A percentile compares a stretch with the other conserved stretches of the same genome.
phyloP scores from a whole-genome alignment of 2,329 filamentous ascomycete genomes.

The Huntiella bhutanensis region DNA sequence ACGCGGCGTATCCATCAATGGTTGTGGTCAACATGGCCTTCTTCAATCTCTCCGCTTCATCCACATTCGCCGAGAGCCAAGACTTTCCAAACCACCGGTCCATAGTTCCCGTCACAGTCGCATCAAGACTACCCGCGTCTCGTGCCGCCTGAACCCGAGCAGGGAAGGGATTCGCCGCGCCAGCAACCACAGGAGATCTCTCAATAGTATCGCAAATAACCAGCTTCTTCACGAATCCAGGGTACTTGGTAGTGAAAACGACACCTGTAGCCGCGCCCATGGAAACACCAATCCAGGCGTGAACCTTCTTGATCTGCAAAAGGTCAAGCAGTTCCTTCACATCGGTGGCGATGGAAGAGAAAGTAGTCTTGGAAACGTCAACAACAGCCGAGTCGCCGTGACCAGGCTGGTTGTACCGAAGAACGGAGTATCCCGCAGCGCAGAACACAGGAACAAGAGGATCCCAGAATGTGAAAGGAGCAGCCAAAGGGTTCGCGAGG shows the following conservation, averaged over 20 bases:
- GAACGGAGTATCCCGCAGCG: constrained; percentile 20
- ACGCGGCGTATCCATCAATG: constrained; percentile 24
- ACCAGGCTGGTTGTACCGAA: constrained; percentile 26
- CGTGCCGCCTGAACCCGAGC: constrained; percentile 19
- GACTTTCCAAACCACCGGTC: constrained; percentile 24
- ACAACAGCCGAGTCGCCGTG: constrained; percentile 21
- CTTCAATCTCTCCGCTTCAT: constrained; percentile 20
- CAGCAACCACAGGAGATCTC: constrained; percentile 20
- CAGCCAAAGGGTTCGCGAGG: constrained; percentile 22
- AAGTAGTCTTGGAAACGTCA: constrained; percentile 19
- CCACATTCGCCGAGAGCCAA: constrained; percentile 20
- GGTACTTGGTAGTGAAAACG: constrained; percentile 22
- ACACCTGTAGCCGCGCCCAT: constrained; percentile 25
- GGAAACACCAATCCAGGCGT: constrained; percentile 26
- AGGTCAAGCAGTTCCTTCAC: constrained; percentile 19
- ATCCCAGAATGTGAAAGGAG: constrained; percentile 22
- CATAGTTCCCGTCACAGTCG: constrained; percentile 18
- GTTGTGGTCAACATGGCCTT: constrained; percentile 20
- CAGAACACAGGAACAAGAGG: constrained; percentile 20
- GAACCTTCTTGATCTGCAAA: constrained; percentile 17
- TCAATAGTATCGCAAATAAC: constrained; percentile 24
- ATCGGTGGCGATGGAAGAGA: constrained; percentile 22
- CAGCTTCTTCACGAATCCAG: constrained; percentile 21
- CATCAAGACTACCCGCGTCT: constrained; percentile 18
- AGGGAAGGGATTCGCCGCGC: constrained; percentile 20